Percentiles rank a stretch among this genome's conserved stretches.
phyloP scores from a whole-genome alignment of 2,329 filamentous ascomycete genomes.

The Fusarium longipes region DNA sequence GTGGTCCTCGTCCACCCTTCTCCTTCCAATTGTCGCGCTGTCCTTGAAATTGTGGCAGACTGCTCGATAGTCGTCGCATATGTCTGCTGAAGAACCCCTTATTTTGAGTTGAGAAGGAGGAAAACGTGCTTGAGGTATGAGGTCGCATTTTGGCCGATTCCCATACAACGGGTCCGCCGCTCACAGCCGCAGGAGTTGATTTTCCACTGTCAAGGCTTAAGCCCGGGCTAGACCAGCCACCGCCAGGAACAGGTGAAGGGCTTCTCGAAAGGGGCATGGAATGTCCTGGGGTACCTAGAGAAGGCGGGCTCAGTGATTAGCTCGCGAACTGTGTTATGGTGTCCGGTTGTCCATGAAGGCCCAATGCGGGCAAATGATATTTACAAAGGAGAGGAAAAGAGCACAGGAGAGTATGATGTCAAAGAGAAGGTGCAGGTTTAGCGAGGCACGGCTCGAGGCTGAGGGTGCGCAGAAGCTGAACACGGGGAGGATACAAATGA shows the following conservation, averaged over 20 bases:
- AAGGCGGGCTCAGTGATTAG: slow-evolving; percentile 45
- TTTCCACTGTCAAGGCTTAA: slow-evolving; percentile 78
- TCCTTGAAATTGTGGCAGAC: slow-evolving; percentile 77
- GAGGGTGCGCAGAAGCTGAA: slow-evolving; percentile 8
- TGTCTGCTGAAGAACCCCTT: slow-evolving; percentile 89
- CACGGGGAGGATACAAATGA: slow-evolving; percentile 5
- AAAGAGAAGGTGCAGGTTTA: slow-evolving; percentile 12
- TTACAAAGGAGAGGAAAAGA: background rate
- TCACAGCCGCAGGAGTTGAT: slow-evolving; percentile 71
- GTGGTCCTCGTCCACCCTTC: slow-evolving; percentile 72
- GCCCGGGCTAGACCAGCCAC: slow-evolving; percentile 89
- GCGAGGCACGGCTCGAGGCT: slow-evolving; percentile 7
- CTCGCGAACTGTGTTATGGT: slow-evolving; percentile 29
- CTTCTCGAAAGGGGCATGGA: slow-evolving; percentile 88
- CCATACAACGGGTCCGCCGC: slow-evolving; percentile 76
- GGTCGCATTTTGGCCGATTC: slow-evolving; percentile 83
- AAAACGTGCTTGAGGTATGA: slow-evolving; percentile 77
- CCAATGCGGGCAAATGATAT: slow-evolving; percentile 12
- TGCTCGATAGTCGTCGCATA: slow-evolving; percentile 82
- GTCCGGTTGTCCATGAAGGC: slow-evolving; percentile 25
- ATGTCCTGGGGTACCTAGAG: slow-evolving; percentile 64
- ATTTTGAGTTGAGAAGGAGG: slow-evolving; percentile 82
- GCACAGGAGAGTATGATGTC: background rate
- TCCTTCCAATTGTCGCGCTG: slow-evolving; percentile 78
- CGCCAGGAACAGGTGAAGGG: slow-evolving; percentile 84